Base-by-base conservation (phyloP, 2,329 filamentous ascomycete genomes). In the Helminthosporium solani region DNA sequence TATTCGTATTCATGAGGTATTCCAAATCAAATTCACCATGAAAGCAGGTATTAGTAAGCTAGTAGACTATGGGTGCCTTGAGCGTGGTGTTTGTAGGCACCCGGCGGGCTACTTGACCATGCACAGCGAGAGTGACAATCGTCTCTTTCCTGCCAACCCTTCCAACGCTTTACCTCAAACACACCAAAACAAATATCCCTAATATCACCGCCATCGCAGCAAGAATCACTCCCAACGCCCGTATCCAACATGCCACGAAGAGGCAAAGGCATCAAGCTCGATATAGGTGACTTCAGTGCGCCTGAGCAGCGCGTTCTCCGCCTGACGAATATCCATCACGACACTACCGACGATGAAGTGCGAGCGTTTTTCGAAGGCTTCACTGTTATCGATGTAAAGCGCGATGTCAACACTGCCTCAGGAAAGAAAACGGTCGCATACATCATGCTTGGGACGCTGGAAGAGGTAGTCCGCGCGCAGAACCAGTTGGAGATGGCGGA, bases 251-350 rank as follows among this genome's bases (percentile, higher is more conserved):
- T 47, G 44, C 44, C 39, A 19, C 42, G 42, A 9, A 20, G 21
- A 11, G 27, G 15, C 20, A 42, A 40, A 33, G 40, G 45, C 11
- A 21, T 23, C 20, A 39, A 36, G 30, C 12, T 47, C n/a, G 18
- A 20, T 7, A n/a, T 47, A 1, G 35, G 45, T 16, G 40, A 40
- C 14, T 21, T 21, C 11, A 34, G 20, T 14, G 18, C 9, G 8
- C 45, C 40, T 16, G 40, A 47, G 9, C 21, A 43, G 23, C 45
- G 45, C 12, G 40, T 47, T 5, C 20, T 47, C 23, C 40, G 40
- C 14, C 18, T 43, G 8, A 42, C 34, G 3, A 39, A 43, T 15
- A 11, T 47, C 15, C 40, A 42, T 14, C 34, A n/a, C 11, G 23
- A 33, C n/a, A 23, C 45, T 9, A 40, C 27, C 2, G 30, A 43